phyloP scores from a whole-genome alignment of 192 early-diverging fungal species.

The Coemansia sp. region DNA sequence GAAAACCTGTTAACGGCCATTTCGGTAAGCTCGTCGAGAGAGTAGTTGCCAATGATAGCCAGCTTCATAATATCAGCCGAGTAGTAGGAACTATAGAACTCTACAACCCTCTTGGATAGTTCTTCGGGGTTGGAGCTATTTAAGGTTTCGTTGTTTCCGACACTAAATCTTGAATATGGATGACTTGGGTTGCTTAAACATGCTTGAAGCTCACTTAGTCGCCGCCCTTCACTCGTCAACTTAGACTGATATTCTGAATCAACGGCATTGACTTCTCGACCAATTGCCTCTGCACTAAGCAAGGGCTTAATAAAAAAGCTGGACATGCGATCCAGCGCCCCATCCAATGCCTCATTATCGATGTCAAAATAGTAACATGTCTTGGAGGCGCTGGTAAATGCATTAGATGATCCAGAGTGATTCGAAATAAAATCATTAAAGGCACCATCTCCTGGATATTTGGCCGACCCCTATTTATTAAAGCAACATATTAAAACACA shows the following conservation, averaged over 20 bases:
- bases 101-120: slow-evolving; percentile 73
- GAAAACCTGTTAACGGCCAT: slow-evolving; percentile 81
- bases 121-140: slow-evolving; percentile 37
- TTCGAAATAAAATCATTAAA: slow-evolving; percentile 46
- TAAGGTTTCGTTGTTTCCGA: slow-evolving; percentile 80
- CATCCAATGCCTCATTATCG: slow-evolving; percentile 49
- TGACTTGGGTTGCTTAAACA: slow-evolving; percentile 59
- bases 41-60: slow-evolving; percentile 79
- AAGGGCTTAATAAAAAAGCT: slow-evolving; percentile 88
- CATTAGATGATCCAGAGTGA: slow-evolving; percentile 30
- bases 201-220: background rate
- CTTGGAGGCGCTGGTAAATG: slow-evolving; percentile 12
- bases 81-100: slow-evolving; percentile 84
- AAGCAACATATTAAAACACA: background rate
- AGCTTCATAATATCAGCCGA: slow-evolving; percentile 91
- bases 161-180: slow-evolving; percentile 80
- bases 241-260: slow-evolving; percentile 91
- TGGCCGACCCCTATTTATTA: slow-evolving; percentile 51
- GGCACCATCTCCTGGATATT: slow-evolving; percentile 68
- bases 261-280: slow-evolving; percentile 84
- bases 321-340: slow-evolving; percentile 64
- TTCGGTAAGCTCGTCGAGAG: slow-evolving; percentile 65
- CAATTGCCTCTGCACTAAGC: slow-evolving; percentile 74
- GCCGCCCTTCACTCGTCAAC: slow-evolving; percentile 60
- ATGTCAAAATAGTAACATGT: slow-evolving; percentile 22